phyloP scores from a whole-genome alignment of 1,139 yeast genomes.

The Oligophagozyma castellii region DNA sequence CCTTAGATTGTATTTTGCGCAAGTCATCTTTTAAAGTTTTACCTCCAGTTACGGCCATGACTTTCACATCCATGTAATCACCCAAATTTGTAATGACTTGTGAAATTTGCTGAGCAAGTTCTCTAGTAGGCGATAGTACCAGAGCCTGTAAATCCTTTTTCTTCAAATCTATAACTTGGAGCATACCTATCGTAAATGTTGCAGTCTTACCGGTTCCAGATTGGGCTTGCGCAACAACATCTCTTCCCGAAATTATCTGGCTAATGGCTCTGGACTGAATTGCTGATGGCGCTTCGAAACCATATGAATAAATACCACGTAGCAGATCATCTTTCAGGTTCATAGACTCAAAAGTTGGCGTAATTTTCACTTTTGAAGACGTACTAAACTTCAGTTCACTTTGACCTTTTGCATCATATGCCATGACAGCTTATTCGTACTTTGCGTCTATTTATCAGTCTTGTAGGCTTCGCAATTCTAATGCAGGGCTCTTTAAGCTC shows the following conservation, averaged over 20 bases:
- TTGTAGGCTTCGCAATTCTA: too few species aligned
- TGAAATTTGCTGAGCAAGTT: conserved; percentile 80
- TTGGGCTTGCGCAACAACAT: conserved; percentile 94
- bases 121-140: conserved; percentile 91
- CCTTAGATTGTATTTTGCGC: conserved; percentile 47
- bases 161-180: conserved; percentile 62
- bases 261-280: conserved; percentile 91
- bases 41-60: conserved; percentile 93
- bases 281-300: conserved; percentile 89
- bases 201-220: conserved; percentile 99
- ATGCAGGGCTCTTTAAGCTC: background rate
- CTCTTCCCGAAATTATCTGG: conserved; percentile 83
- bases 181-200: conserved; percentile 84
- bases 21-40: conserved; percentile 72
- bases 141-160: conserved; percentile 61
- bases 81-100: conserved; percentile 77
- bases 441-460: too few species aligned
- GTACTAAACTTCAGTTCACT: conserved; percentile 46
- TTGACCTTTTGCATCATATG: conserved; percentile 46
- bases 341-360: conserved; percentile 69
- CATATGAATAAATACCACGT: conserved; percentile 75
- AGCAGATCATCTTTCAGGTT: conserved; percentile 50
- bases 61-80: conserved; percentile 67
- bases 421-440: conserved; percentile 25
- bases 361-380: conserved; percentile 48